A percentile compares a stretch with the other conserved stretches of the same genome.
Conservation (phyloP, 176 grass and related monocot genomes). For the Luzula sylvatica region DNA sequence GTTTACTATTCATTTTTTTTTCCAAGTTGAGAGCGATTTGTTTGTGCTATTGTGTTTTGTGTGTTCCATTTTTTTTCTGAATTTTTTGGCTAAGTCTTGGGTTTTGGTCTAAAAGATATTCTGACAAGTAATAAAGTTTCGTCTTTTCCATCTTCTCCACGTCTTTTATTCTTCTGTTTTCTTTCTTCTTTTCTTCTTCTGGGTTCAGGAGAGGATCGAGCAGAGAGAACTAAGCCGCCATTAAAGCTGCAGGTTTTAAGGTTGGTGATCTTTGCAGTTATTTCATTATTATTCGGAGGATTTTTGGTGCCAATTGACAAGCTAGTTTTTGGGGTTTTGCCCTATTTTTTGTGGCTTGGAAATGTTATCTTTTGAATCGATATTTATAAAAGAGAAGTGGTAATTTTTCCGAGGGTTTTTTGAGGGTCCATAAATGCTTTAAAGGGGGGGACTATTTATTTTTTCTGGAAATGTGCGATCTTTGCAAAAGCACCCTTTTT, state of each 20-base stretch:
- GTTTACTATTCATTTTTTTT: not conserved
- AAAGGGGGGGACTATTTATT: not conserved
- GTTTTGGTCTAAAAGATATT: conserved; percentile 17
- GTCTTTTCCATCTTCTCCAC: not conserved
- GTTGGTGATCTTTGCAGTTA: not conserved
- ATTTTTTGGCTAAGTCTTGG: conserved; percentile 12
- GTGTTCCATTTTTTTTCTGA: not conserved
- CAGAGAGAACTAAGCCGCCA: not conserved
- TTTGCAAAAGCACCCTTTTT: conserved; percentile 10
- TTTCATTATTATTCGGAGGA: not conserved
- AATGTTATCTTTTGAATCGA: too few species aligned
- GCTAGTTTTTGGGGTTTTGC: too few species aligned
- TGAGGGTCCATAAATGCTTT: conserved; percentile 5
- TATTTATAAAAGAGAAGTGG: not conserved
- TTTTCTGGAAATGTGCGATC: conserved; percentile 3
- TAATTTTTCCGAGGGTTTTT: not conserved
- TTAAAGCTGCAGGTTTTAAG: not conserved
- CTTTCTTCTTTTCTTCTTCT: conserved; percentile 7
- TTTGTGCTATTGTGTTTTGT: not conserved
- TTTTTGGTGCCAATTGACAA: not conserved
- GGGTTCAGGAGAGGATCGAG: not conserved
- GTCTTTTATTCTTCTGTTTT: conserved; percentile 13
- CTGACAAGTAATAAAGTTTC: not conserved
- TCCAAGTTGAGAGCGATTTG: conserved; percentile 4
- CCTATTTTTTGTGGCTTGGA: too few species aligned